Evolutionary conservation across 2,329 filamentous ascomycete species (phyloP).

Genomic region (Plectosphaerella cucumerina): DNA sequence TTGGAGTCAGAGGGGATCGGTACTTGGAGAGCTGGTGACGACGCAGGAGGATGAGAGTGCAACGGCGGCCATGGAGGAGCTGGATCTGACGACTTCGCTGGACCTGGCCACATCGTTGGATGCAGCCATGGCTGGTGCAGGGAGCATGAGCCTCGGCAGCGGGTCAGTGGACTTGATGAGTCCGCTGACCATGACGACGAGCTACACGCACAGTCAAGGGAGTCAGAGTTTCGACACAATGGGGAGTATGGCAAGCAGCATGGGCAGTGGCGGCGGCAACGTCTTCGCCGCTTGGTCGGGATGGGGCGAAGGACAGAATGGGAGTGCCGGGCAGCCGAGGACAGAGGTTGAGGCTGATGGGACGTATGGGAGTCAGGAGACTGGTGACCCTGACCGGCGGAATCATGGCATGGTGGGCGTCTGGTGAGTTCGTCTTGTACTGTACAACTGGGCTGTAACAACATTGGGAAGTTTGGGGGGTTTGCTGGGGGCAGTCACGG

Average conservation of each 20-base stretch:
- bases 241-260: background rate
- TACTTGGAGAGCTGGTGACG: slow-evolving; percentile 10
- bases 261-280: background rate
- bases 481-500: background rate
- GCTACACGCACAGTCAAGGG: slow-evolving; percentile 3
- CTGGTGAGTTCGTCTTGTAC: slow-evolving; percentile 3
- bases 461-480: background rate
- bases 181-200: slow-evolving; percentile 9
- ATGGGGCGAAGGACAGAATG: background rate
- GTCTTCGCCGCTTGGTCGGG: background rate
- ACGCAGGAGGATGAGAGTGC: slow-evolving; percentile 6
- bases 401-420: slow-evolving; percentile 11
- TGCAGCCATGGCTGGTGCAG: slow-evolving; percentile 4
- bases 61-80: background rate
- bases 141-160: slow-evolving; percentile 3
- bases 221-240: slow-evolving; percentile 1
- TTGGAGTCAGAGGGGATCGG: slow-evolving; percentile 1
- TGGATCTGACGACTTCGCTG: background rate
- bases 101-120: slow-evolving; percentile 6
- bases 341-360: background rate
- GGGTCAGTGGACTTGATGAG: slow-evolving; percentile 10
- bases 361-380: background rate
- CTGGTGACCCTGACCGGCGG: slow-evolving; percentile 3
- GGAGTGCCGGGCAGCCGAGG: background rate
- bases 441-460: background rate